Percentiles rank a stretch among this genome's conserved stretches.
These are phyloP conservation scores for Monosporozyma unispora DNA, from an alignment of 805 yeast species.

Conservation along the genomic window DNA sequence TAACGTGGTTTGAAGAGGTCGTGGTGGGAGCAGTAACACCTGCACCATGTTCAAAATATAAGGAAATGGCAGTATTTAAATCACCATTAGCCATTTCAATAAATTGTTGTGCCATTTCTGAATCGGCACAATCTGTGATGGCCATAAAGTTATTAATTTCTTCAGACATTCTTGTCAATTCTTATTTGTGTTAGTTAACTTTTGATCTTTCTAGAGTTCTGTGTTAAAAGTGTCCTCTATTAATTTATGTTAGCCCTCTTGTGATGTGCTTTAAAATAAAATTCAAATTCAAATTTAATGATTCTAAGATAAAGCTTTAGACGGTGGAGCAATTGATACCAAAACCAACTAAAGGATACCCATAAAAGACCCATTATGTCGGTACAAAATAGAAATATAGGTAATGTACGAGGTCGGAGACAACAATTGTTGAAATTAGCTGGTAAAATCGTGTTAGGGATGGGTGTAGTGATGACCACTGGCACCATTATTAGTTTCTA, in stretches of 20 bases:
- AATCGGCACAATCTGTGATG: slow-evolving; percentile 67
- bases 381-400: background rate
- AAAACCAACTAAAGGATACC: background rate
- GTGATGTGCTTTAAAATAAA: background rate
- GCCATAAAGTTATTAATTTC: slow-evolving; percentile 62
- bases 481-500: slow-evolving; percentile 21
- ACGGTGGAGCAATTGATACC: too few species aligned
- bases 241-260: background rate
- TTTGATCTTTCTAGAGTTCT: too few species aligned
- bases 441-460: slow-evolving; percentile 18
- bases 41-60: slow-evolving; percentile 65
- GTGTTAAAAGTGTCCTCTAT: background rate
- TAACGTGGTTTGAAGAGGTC: slow-evolving; percentile 2
- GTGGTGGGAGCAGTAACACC: slow-evolving; percentile 9
- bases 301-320: too few species aligned
- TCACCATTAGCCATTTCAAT: slow-evolving; percentile 70
- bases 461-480: slow-evolving; percentile 20
- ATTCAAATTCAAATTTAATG: background rate
- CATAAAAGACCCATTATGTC: background rate
- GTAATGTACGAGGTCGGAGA: slow-evolving; percentile 1
- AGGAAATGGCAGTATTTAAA: slow-evolving; percentile 74
- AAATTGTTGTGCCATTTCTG: slow-evolving; percentile 61
- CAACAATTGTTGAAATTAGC: slow-evolving; percentile 16
- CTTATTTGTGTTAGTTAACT: background rate
- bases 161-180: background rate